Conservation (phyloP, 2,329 filamentous ascomycete genomes). For the Drechslerella stenobrocha region DNA sequence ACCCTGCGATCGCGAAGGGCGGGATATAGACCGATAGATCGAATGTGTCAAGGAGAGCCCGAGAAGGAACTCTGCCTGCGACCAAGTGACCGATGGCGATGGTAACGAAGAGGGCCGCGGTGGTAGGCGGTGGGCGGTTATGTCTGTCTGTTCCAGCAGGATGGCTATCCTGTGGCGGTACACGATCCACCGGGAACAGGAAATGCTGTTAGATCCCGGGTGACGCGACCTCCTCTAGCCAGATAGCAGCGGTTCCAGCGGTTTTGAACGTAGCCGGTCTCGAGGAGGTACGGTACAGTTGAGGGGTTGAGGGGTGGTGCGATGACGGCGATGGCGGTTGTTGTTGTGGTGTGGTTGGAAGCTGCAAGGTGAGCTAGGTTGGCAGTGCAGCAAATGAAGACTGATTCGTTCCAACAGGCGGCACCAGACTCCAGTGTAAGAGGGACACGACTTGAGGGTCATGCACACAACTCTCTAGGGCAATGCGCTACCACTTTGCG, state of each 20-base stretch:
- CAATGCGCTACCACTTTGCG: too few species aligned
- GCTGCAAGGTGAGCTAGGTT: conserved; percentile 8
- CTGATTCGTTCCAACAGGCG: not conserved
- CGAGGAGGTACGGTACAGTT: not conserved
- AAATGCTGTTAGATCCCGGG: not conserved
- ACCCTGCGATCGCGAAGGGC: not conserved
- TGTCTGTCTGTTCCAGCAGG: conserved; percentile 6
- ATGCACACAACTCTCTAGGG: too few species aligned
- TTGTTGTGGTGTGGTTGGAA: conserved; percentile 10
- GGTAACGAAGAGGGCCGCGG: conserved; percentile 6
- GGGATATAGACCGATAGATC: not conserved
- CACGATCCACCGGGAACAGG: conserved; percentile 36
- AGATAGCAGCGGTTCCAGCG: not conserved
- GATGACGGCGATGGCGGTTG: conserved; percentile 1
- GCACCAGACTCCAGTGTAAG: not conserved
- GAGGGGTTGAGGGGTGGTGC: not conserved
- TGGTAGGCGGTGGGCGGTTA: conserved; percentile 11
- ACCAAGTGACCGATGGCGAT: not conserved
- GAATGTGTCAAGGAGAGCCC: not conserved
- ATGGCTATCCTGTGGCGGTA: conserved; percentile 12
- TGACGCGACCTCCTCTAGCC: not conserved
- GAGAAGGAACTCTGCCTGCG: not conserved
- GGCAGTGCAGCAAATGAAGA: conserved; percentile 9
- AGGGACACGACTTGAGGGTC: too few species aligned
- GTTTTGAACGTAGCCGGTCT: not conserved